Conservation (phyloP, 2,329 filamentous ascomycete species). For the Metarhizium humberi region DNA sequence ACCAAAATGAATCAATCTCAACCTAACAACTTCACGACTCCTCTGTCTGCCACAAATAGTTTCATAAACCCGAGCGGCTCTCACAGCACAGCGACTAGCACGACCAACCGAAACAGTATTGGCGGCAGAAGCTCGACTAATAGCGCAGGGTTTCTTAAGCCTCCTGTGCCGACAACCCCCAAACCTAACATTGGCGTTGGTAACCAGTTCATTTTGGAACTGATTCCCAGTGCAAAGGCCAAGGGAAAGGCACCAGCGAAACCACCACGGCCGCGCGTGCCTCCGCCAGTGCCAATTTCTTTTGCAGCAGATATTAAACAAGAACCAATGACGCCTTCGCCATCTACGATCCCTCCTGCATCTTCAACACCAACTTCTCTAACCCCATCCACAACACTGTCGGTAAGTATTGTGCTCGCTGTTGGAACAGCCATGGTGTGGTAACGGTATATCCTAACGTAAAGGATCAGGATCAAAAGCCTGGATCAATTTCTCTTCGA, state of each 20-base stretch:
- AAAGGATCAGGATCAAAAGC: conserved; percentile 16
- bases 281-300: conserved; percentile 12
- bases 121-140: background rate
- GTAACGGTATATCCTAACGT: background rate
- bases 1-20: conserved; percentile 15
- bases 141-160: conserved; percentile 22
- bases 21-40: conserved; percentile 11
- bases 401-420: conserved; percentile 15
- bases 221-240: conserved; percentile 21
- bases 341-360: conserved; percentile 13
- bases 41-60: background rate
- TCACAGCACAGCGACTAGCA: background rate
- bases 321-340: conserved; percentile 20
- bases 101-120: background rate
- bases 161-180: conserved; percentile 28
- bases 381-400: conserved; percentile 6
- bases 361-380: conserved; percentile 10
- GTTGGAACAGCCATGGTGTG: background rate
- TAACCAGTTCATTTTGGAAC: conserved; percentile 27
- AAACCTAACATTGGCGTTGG: conserved; percentile 26
- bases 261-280: conserved; percentile 18
- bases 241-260: conserved; percentile 26
- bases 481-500: conserved; percentile 19
- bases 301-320: conserved; percentile 19
- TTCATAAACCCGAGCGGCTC: background rate